phyloP scores from a whole-genome alignment of 495 filamentous ascomycete species.

The Xylaria curta region DNA sequence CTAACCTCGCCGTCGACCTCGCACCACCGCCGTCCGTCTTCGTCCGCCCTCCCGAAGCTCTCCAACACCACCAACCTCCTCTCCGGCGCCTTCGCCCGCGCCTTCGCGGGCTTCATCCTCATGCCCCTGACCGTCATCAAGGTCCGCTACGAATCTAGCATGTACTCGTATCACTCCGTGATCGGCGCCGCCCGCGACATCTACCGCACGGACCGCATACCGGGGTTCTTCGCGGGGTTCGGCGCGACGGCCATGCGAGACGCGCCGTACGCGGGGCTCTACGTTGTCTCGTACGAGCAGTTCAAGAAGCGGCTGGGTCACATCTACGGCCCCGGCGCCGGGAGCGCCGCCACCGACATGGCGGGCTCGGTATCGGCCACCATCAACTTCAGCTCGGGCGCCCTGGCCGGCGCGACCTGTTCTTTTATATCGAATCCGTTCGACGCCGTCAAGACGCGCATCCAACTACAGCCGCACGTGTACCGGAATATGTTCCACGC shows the following conservation, averaged over 20 bases:
- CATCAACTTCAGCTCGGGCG: conserved; percentile 85
- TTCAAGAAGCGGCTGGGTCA: conserved; percentile 70
- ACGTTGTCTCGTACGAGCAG: conserved; percentile 94
- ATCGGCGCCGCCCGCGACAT: conserved; percentile 76
- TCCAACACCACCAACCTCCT: conserved; percentile 84
- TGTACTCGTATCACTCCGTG: conserved; percentile 86
- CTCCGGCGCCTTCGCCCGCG: conserved; percentile 82
- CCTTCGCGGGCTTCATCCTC: conserved; percentile 84
- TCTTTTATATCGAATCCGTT: conserved; percentile 94
- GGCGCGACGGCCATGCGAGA: conserved; percentile 93
- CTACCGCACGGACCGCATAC: conserved; percentile 70
- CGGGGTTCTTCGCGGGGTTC: conserved; percentile 91
- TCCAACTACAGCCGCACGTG: conserved; percentile 84
- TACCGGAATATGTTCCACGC: conserved; percentile 89
- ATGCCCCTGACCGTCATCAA: conserved; percentile 98
- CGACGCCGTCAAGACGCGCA: conserved; percentile 92
- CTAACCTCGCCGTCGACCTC: conserved; percentile 46
- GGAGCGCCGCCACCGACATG: conserved; percentile 33
- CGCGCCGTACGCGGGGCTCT: conserved; percentile 93
- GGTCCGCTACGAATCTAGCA: conserved; percentile 87
- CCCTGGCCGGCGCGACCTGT: conserved; percentile 77
- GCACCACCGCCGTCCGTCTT: conserved; percentile 39
- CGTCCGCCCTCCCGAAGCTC: conserved; percentile 82
- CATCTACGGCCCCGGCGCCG: conserved; percentile 35
- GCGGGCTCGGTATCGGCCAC: conserved; percentile 60